phyloP scores from a whole-genome alignment of 1,284 basidiomycete genomes.

The Microbotryum intermedium region DNA sequence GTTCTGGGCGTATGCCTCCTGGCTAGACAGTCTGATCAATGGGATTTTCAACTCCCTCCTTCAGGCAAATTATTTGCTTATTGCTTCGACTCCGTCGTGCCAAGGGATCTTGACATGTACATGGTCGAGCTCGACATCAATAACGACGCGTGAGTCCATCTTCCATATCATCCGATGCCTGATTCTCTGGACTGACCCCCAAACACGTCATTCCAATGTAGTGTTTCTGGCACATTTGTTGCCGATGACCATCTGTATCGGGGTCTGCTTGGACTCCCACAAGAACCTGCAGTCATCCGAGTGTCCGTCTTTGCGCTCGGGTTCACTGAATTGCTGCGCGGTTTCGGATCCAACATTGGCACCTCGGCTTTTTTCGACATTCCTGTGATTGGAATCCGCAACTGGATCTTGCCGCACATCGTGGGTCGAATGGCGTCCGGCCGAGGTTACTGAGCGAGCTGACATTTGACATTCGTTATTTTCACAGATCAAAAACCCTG shows the following conservation, averaged over 20 bases:
- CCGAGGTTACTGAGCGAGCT: no score
- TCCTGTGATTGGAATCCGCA: slow-evolving; percentile 19
- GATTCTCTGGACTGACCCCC: no score
- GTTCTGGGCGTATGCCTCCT: not conserved
- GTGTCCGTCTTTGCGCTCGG: slow-evolving; percentile 1
- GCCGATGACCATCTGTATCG: slow-evolving; percentile 22
- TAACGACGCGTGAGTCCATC: slow-evolving; percentile 6
- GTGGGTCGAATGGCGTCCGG: no score
- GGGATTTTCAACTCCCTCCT: not conserved
- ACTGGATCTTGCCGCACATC: slow-evolving; percentile 20
- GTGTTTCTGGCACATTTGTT: not conserved
- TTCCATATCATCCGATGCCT: not conserved
- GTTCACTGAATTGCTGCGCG: slow-evolving; percentile 10
- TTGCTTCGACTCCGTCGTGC: slow-evolving; percentile 13
- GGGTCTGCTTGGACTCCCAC: slow-evolving; percentile 13
- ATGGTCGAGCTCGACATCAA: slow-evolving; percentile 13
- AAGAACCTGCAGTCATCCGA: slow-evolving; percentile 18
- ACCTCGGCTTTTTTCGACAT: slow-evolving; percentile 18
- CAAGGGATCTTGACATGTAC: slow-evolving; percentile 20
- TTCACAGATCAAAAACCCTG: slow-evolving; percentile 10
- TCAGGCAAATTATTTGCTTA: slow-evolving; percentile 13
- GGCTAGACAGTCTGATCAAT: not conserved
- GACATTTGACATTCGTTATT: no score
- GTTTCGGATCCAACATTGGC: not conserved
- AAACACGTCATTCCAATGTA: no score